phyloP scores from a whole-genome alignment of 129 eudicot species.

The Helianthus tuberosus region DNA sequence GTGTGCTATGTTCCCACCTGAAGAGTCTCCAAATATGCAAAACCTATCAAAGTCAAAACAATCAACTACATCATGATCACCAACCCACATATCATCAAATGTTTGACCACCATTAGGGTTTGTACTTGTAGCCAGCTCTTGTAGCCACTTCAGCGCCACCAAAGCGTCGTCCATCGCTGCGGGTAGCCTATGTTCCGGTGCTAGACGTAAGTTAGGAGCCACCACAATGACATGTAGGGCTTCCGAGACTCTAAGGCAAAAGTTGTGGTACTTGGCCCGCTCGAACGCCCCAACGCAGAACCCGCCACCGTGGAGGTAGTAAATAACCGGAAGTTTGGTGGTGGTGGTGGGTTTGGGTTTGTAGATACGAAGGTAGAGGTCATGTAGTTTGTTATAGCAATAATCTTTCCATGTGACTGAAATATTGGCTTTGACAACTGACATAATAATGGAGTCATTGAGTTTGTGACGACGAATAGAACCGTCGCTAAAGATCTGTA shows the following conservation, averaged over 20 bases:
- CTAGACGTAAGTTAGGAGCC: constrained; percentile 84
- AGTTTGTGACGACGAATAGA: constrained; percentile 44
- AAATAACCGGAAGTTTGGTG: constrained; percentile 55
- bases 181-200: constrained; percentile 91
- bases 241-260: constrained; percentile 60
- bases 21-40: constrained; percentile 71
- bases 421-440: constrained; percentile 46
- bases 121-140: constrained; percentile 14
- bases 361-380: constrained; percentile 68
- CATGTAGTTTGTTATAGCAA: constrained; percentile 43
- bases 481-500: constrained; percentile 76
- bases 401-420: constrained; percentile 63
- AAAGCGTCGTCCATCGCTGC: constrained; percentile 68
- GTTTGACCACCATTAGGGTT: constrained; percentile 18
- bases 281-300: constrained; percentile 75
- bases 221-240: constrained; percentile 58
- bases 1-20: constrained; percentile 90
- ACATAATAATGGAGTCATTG: constrained; percentile 28
- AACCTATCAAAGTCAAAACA: constrained; percentile 60
- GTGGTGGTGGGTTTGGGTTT: constrained; percentile 51
- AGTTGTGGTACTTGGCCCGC: constrained; percentile 71
- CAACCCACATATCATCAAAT: constrained; percentile 18
- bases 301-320: constrained; percentile 85
- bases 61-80: constrained; percentile 37
- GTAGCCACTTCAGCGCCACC: constrained; percentile 58